A percentile compares a stretch with the other conserved stretches of the same genome.
Conservation (phyloP, 2,329 filamentous ascomycete genomes). For the Chaetothyriales sp. region DNA sequence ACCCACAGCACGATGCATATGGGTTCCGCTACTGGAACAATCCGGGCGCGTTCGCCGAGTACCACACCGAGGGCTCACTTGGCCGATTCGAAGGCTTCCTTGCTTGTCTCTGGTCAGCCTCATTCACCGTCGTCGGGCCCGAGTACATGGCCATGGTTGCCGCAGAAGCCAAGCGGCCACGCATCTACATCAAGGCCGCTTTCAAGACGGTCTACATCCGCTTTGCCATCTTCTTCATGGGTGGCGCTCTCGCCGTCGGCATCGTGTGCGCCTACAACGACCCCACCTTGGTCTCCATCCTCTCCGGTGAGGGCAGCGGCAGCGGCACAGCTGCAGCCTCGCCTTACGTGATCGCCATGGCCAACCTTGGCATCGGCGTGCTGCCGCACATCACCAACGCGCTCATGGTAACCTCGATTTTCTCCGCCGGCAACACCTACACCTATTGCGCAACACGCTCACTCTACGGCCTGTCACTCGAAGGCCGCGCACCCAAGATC, state of each 20-base stretch:
- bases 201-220: conserved; percentile 67
- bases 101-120: conserved; percentile 57
- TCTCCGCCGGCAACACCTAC: conserved; percentile 44
- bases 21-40: conserved; percentile 54
- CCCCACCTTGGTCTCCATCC: conserved; percentile 32
- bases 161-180: conserved; percentile 56
- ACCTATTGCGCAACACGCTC: conserved; percentile 41
- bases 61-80: conserved; percentile 46
- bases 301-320: conserved; percentile 34
- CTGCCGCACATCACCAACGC: conserved; percentile 48
- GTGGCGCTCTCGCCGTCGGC: conserved; percentile 56
- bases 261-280: conserved; percentile 57
- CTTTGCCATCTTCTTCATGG: conserved; percentile 60
- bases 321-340: conserved; percentile 41
- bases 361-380: conserved; percentile 38
- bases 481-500: conserved; percentile 40
- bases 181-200: conserved; percentile 54
- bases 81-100: conserved; percentile 44
- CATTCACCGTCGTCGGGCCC: conserved; percentile 50
- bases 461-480: conserved; percentile 40
- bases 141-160: conserved; percentile 50
- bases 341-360: conserved; percentile 51
- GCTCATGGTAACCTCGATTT: conserved; percentile 40
- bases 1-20: conserved; percentile 54
- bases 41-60: conserved; percentile 53